Conservation (phyloP, 257 asterid genomes). For the Hygrophila difformis region DNA sequence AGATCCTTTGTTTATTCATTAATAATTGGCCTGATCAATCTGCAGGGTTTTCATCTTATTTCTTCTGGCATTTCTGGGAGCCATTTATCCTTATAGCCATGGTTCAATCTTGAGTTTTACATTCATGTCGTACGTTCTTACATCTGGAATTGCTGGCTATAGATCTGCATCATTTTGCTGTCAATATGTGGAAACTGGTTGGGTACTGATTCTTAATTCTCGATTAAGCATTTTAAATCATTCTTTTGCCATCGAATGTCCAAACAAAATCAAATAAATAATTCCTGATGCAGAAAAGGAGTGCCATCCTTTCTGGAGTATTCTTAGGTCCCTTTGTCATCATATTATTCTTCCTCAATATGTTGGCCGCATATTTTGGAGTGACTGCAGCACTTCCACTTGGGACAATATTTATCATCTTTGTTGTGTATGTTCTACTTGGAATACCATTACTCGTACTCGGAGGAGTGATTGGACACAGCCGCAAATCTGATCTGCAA, state of each 20-base stretch:
- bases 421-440: conserved; percentile 36
- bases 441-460: conserved; percentile 56
- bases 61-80: conserved; percentile 48
- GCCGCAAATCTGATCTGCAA: conserved; percentile 31
- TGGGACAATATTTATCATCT: conserved; percentile 44
- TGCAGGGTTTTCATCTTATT: conserved; percentile 57
- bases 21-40: conserved; percentile 8
- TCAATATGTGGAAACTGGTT: conserved; percentile 52
- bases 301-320: conserved; percentile 38
- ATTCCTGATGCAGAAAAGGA: conserved; percentile 34
- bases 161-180: conserved; percentile 52
- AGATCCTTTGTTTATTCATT: background rate
- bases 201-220: conserved; percentile 38
- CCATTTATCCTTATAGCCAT: conserved; percentile 63
- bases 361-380: conserved; percentile 39
- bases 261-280: background rate
- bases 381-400: conserved; percentile 66
- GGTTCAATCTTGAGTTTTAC: conserved; percentile 51
- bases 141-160: conserved; percentile 75
- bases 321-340: conserved; percentile 46
- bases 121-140: conserved; percentile 45
- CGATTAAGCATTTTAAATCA: background rate
- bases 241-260: conserved; percentile 10
- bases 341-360: conserved; percentile 41
- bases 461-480: conserved; percentile 57